These are phyloP conservation scores for Venturia nashicola DNA, from an alignment of 2,329 filamentous ascomycete genomes.

Conservation along the genomic window DNA sequence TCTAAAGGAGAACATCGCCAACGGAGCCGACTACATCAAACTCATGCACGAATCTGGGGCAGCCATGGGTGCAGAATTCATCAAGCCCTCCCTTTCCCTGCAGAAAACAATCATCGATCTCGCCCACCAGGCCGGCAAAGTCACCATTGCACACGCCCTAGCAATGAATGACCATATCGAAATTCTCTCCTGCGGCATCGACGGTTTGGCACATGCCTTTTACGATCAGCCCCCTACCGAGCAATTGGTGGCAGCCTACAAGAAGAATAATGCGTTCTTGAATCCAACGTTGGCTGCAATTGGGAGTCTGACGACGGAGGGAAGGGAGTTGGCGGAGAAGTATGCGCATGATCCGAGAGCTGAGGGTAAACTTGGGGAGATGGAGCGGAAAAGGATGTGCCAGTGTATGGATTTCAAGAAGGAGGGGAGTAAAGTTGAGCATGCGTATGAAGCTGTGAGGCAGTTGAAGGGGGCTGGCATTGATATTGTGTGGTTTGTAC, in stretches of 20 bases:
- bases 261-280: slow-evolving; percentile 26
- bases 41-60: slow-evolving; percentile 38
- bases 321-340: slow-evolving; percentile 23
- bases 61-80: slow-evolving; percentile 25
- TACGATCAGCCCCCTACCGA: slow-evolving; percentile 26
- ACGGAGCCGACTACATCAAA: slow-evolving; percentile 38
- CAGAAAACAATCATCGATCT: slow-evolving; percentile 33
- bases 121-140: slow-evolving; percentile 23
- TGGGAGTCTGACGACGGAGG: slow-evolving; percentile 29
- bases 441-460: slow-evolving; percentile 30
- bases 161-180: slow-evolving; percentile 28
- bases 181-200: slow-evolving; percentile 28
- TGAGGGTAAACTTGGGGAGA: slow-evolving; percentile 21
- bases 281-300: slow-evolving; percentile 31
- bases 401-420: slow-evolving; percentile 28
- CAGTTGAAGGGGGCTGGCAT: slow-evolving; percentile 27
- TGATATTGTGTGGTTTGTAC: slow-evolving; percentile 27
- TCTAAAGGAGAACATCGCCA: slow-evolving; percentile 26
- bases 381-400: slow-evolving; percentile 25
- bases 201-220: slow-evolving; percentile 33
- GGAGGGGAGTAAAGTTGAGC: slow-evolving; percentile 21
- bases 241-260: slow-evolving; percentile 29
- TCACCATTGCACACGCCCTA: slow-evolving; percentile 29
- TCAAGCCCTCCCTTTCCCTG: slow-evolving; percentile 29
- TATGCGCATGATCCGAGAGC: slow-evolving; percentile 30